A percentile compares a stretch with the other conserved stretches of the same genome.
Conservation (phyloP, 306 rosid species). For the Inga oerstediana region DNA sequence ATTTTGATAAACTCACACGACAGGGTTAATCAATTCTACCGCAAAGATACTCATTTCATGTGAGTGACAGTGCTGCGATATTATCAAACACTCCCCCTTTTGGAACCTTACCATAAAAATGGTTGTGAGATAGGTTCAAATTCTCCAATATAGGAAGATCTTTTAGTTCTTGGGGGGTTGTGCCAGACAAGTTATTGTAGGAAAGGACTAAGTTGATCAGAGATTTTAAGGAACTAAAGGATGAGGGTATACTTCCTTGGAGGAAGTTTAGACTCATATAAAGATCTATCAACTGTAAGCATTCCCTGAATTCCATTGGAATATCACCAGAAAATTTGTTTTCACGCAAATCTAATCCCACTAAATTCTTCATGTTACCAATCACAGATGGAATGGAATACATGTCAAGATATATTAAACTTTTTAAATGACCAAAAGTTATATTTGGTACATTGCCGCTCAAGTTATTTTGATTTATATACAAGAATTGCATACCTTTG, state of each 20-base stretch:
- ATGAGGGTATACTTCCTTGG: slow-evolving; percentile 19
- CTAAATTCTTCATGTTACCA: background rate
- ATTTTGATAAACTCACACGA: no score
- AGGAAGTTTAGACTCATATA: background rate
- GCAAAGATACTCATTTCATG: background rate
- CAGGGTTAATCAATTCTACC: no score
- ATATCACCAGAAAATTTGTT: slow-evolving; percentile 34
- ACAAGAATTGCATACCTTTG: background rate
- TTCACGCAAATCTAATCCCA: background rate
- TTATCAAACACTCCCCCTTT: background rate
- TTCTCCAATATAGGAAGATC: background rate
- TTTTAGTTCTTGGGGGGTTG: slow-evolving; percentile 5
- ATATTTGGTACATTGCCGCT: slow-evolving; percentile 18
- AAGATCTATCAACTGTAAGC: background rate
- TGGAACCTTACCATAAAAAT: background rate
- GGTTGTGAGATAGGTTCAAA: background rate
- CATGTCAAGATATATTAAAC: slow-evolving; percentile 2
- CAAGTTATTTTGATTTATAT: background rate
- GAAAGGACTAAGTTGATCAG: background rate
- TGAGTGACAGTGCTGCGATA: background rate
- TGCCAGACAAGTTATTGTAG: background rate
- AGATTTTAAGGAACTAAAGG: slow-evolving; percentile 18
- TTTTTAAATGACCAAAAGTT: slow-evolving; percentile 9
- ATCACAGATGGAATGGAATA: background rate
- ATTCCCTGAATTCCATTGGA: slow-evolving; percentile 21